Evolutionary conservation across 2,329 filamentous ascomycete species (phyloP).

Genomic region (Teratosphaeria destructans): DNA sequence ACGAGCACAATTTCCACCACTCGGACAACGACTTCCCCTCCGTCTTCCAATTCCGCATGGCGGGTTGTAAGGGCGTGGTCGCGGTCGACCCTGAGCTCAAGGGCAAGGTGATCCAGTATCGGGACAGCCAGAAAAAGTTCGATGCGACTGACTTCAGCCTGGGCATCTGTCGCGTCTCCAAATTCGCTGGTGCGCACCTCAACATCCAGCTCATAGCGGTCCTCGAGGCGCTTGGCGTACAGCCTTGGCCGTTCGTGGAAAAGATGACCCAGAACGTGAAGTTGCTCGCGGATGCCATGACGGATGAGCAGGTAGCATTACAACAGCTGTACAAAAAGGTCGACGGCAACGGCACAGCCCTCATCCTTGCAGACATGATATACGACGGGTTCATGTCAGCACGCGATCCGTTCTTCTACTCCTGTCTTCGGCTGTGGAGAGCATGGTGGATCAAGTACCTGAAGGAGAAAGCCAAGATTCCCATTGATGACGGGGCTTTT

Average conservation of each 20-base stretch:
- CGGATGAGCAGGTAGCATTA: constrained; percentile 52
- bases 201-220: constrained; percentile 87
- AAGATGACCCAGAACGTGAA: constrained; percentile 59
- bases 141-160: constrained; percentile 57
- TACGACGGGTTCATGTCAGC: constrained; percentile 64
- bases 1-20: constrained; percentile 54
- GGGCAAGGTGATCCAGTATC: constrained; percentile 63
- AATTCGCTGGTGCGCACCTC: constrained; percentile 64
- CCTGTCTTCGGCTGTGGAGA: constrained; percentile 72
- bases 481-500: constrained; percentile 73
- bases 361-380: constrained; percentile 66
- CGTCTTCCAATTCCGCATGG: constrained; percentile 83
- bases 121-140: constrained; percentile 85
- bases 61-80: constrained; percentile 84
- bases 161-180: constrained; percentile 76
- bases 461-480: constrained; percentile 84
- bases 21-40: constrained; percentile 52
- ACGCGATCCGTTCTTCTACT: constrained; percentile 71
- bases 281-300: constrained; percentile 61
- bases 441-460: constrained; percentile 81
- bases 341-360: constrained; percentile 74
- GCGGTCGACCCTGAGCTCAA: constrained; percentile 54
- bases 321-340: constrained; percentile 62
- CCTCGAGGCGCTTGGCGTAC: constrained; percentile 67
- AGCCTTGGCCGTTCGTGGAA: constrained; percentile 52